phyloP scores from a whole-genome alignment of 2,329 filamentous ascomycete genomes.

The Diaporthe longicolla region DNA sequence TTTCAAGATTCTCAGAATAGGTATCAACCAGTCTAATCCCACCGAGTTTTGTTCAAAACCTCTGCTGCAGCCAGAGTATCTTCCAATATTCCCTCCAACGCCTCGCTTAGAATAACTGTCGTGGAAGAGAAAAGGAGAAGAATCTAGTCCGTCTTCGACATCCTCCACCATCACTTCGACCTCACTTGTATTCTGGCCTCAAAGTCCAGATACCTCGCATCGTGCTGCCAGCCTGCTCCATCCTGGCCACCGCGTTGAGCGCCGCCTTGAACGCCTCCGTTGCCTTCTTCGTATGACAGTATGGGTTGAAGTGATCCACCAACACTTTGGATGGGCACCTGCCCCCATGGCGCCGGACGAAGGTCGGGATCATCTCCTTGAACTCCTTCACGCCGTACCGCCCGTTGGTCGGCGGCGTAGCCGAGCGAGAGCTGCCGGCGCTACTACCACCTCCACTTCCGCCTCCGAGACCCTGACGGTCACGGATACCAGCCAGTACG shows the following conservation, averaged over 20 bases:
- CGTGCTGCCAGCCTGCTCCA: conserved; percentile 71
- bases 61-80: neutral
- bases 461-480: conserved; percentile 65
- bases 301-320: conserved; percentile 90
- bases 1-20: neutral
- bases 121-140: neutral
- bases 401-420: conserved; percentile 54
- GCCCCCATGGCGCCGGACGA: conserved; percentile 83
- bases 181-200: conserved; percentile 52
- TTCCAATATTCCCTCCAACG: neutral
- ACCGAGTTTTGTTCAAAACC: neutral
- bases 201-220: conserved; percentile 70
- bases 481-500: conserved; percentile 70
- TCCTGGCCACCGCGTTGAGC: conserved; percentile 79
- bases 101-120: conserved; percentile 14
- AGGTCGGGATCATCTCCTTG: conserved; percentile 80
- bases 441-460: conserved; percentile 53
- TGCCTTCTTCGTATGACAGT: conserved; percentile 77
- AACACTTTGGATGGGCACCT: conserved; percentile 86
- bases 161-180: too few species aligned
- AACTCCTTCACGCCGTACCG: conserved; percentile 72
- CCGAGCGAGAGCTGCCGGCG: conserved; percentile 58
- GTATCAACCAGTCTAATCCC: neutral
- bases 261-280: conserved; percentile 87
- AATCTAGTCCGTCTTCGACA: too few species aligned